Evolutionary conservation across 2,329 filamentous ascomycete genomes (phyloP).

Genomic region (Cladosporium sp.): DNA sequence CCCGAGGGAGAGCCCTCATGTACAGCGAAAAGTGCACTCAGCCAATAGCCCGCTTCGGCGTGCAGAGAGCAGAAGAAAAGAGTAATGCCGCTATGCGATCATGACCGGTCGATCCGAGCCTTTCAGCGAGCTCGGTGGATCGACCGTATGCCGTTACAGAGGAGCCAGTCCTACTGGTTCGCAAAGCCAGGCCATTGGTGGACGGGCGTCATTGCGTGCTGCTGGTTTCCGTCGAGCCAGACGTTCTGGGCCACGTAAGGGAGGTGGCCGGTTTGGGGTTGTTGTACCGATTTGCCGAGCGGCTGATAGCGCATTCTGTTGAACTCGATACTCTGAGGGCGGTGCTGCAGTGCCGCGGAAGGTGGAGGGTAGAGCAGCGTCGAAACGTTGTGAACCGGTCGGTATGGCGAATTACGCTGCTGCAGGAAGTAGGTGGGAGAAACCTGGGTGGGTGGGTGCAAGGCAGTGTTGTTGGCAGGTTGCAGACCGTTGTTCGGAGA

Average conservation of each 20-base stretch:
- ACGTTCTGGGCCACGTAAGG: conserved; percentile 35
- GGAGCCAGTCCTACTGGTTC: conserved; percentile 6
- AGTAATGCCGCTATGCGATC: background rate
- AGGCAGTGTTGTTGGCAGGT: conserved; percentile 48
- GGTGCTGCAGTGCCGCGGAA: conserved; percentile 64
- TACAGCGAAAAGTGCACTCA: background rate
- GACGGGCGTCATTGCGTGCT: conserved; percentile 11
- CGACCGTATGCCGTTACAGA: background rate
- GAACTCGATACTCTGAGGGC: conserved; percentile 37
- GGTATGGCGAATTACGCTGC: conserved; percentile 86
- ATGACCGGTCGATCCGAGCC: background rate
- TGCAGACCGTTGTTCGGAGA: conserved; percentile 66
- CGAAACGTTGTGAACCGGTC: conserved; percentile 81
- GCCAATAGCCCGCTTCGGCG: background rate
- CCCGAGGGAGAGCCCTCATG: background rate
- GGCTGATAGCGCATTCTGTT: conserved; percentile 49
- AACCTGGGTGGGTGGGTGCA: conserved; percentile 51
- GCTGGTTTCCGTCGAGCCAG: conserved; percentile 24
- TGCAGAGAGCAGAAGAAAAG: background rate
- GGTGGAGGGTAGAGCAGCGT: conserved; percentile 86
- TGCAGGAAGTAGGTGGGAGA: conserved; percentile 85
- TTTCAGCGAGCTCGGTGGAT: background rate
- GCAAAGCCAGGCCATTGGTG: conserved; percentile 12
- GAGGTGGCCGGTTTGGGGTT: conserved; percentile 39
- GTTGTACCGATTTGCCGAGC: conserved; percentile 40